Conservation (phyloP, 2,329 filamentous ascomycete genomes). For the Plenodomus biglobosus region DNA sequence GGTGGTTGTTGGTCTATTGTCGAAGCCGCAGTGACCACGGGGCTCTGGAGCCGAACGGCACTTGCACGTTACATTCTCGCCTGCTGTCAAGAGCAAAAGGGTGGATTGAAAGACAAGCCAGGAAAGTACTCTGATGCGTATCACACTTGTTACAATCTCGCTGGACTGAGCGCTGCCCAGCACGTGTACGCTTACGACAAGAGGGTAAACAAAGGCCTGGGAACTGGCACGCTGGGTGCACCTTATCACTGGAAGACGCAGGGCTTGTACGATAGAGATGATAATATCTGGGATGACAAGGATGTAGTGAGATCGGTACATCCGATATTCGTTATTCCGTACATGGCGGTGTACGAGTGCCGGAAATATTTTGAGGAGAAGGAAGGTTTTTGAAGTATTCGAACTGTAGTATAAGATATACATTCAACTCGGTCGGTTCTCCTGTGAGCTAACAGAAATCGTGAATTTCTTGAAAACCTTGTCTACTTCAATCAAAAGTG, state of each 20-base stretch:
- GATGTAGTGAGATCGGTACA: conserved; percentile 73
- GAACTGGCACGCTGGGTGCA: conserved; percentile 36
- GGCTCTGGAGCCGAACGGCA: conserved; percentile 77
- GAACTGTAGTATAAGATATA: too few species aligned
- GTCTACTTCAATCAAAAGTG: too few species aligned
- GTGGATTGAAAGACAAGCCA: conserved; percentile 91
- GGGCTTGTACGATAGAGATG: conserved; percentile 53
- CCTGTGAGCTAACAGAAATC: too few species aligned
- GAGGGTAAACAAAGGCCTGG: conserved; percentile 34
- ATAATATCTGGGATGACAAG: conserved; percentile 64
- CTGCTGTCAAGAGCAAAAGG: conserved; percentile 78
- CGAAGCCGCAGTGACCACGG: conserved; percentile 65
- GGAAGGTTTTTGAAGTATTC: neutral
- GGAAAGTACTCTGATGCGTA: conserved; percentile 86
- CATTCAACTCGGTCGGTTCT: too few species aligned
- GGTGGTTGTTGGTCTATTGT: conserved; percentile 92
- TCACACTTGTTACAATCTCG: conserved; percentile 89
- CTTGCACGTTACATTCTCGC: conserved; percentile 85
- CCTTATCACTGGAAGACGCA: conserved; percentile 50
- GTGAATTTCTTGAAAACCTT: too few species aligned
- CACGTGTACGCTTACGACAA: conserved; percentile 59
- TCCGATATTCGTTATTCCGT: conserved; percentile 83
- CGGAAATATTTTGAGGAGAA: conserved; percentile 61
- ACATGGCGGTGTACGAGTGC: conserved; percentile 65
- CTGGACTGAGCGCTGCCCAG: conserved; percentile 80